Percentiles rank a stretch among this genome's conserved stretches.
These are phyloP conservation scores for Aristolochia contorta DNA, from an alignment of 164 flowering plant species.

Conservation along the genomic window DNA sequence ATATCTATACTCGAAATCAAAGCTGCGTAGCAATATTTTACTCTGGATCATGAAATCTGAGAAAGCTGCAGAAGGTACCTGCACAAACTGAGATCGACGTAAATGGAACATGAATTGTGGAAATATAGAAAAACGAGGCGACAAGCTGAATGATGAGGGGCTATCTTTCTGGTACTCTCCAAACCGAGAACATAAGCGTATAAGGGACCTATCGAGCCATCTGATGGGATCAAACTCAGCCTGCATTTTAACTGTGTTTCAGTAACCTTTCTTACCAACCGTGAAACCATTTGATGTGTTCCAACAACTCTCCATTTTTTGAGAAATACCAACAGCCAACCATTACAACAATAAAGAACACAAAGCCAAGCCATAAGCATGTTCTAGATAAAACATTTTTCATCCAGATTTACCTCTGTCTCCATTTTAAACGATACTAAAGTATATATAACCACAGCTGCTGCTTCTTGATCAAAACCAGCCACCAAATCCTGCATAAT, in stretches of 20 bases:
- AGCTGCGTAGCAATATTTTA: not conserved
- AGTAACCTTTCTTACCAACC: not conserved
- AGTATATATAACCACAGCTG: conserved; percentile 91
- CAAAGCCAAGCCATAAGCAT: not conserved
- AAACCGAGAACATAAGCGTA: conserved; percentile 74
- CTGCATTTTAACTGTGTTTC: conserved; percentile 30
- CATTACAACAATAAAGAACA: not conserved
- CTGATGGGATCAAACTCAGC: conserved; percentile 93
- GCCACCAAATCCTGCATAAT: conserved; percentile 82
- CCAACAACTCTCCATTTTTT: not conserved
- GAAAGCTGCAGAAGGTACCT: conserved; percentile 32
- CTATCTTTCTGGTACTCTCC: conserved; percentile 92
- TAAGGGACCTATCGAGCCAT: conserved; percentile 90
- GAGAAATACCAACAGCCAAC: not conserved
- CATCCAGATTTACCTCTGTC: conserved; percentile 50
- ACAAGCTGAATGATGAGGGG: conserved; percentile 79
- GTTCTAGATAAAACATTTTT: not conserved
- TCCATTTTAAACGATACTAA: conserved; percentile 95
- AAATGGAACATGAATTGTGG: conserved; percentile 91
- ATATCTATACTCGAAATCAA: not conserved
- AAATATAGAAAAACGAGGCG: conserved; percentile 83
- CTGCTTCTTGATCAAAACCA: conserved; percentile 99
- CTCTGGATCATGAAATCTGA: not conserved
- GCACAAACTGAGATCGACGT: conserved; percentile 95
- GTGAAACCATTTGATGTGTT: not conserved